These are phyloP conservation scores for Syzygium malaccense DNA, from an alignment of 441 rosid species.

Conservation along the genomic window DNA sequence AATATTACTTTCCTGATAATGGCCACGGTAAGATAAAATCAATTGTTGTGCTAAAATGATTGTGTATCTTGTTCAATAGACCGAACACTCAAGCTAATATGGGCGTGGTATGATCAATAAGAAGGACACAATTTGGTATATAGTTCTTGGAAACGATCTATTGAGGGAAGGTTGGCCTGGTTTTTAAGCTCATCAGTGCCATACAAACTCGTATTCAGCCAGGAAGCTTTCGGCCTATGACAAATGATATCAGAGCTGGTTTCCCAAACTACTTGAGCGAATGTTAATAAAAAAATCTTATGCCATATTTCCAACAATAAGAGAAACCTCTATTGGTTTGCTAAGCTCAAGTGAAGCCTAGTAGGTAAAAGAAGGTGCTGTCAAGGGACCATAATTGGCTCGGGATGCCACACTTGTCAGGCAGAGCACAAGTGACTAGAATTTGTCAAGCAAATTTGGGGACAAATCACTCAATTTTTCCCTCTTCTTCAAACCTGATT, in stretches of 20 bases:
- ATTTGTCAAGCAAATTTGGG: background rate
- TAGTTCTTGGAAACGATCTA: background rate
- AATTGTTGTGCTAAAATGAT: no score
- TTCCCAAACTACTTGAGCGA: background rate
- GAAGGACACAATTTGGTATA: background rate
- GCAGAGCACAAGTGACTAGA: background rate
- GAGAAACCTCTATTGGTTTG: background rate
- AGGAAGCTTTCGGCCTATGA: background rate
- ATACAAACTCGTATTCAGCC: background rate
- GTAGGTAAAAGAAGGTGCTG: background rate
- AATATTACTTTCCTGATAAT: no score
- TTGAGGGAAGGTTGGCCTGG: background rate
- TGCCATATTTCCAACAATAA: background rate
- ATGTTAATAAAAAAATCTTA: background rate
- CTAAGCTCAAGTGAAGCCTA: background rate
- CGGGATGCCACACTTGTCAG: background rate
- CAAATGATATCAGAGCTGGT: background rate
- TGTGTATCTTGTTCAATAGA: no score
- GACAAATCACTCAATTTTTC: no score
- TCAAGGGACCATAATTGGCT: background rate
- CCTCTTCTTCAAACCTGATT: no score
- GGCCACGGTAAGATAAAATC: no score
- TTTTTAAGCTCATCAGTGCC: background rate
- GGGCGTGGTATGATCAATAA: background rate
- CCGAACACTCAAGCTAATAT: background rate